Conservation (phyloP, 495 filamentous ascomycete species). For the Tuber calosporum region DNA sequence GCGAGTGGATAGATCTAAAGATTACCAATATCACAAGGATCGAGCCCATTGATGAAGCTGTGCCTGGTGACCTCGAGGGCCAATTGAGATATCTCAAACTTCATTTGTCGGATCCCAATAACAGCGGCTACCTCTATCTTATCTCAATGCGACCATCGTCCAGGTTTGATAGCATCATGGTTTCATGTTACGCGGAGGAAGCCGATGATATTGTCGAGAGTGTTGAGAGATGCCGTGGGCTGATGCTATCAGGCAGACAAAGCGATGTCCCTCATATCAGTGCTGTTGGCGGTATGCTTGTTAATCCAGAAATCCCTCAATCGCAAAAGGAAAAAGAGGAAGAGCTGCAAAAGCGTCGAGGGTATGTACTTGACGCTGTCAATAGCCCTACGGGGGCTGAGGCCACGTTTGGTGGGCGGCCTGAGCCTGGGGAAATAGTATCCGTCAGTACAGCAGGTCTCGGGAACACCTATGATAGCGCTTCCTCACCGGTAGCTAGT, state of each 20-base stretch:
- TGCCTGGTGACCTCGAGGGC: slow-evolving; percentile 15
- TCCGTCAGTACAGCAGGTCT: background rate
- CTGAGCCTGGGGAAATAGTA: background rate
- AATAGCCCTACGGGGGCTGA: slow-evolving; percentile 8
- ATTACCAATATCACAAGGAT: slow-evolving; percentile 29
- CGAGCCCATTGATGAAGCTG: slow-evolving; percentile 17
- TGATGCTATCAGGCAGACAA: slow-evolving; percentile 9
- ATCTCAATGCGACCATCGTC: slow-evolving; percentile 34
- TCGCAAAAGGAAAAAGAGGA: slow-evolving; percentile 26
- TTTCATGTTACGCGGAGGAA: slow-evolving; percentile 27
- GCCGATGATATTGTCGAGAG: slow-evolving; percentile 23
- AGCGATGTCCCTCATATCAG: slow-evolving; percentile 7
- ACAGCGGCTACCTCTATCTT: slow-evolving; percentile 35
- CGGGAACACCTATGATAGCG: background rate
- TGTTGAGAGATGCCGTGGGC: slow-evolving; percentile 20
- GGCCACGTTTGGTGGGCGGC: background rate
- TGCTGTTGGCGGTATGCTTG: slow-evolving; percentile 29
- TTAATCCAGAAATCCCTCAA: slow-evolving; percentile 17
- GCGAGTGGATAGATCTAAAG: slow-evolving; percentile 35
- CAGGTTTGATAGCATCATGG: slow-evolving; percentile 25
- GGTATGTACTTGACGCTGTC: slow-evolving; percentile 26
- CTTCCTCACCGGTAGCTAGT: background rate
- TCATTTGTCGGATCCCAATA: slow-evolving; percentile 23
- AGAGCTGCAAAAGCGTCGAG: slow-evolving; percentile 28
- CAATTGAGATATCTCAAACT: slow-evolving; percentile 32